Evolutionary conservation across 208 protist species (phyloP), one percentile per base, ranked within the genome.

Genomic region (Trypanosoma congolense): DNA sequence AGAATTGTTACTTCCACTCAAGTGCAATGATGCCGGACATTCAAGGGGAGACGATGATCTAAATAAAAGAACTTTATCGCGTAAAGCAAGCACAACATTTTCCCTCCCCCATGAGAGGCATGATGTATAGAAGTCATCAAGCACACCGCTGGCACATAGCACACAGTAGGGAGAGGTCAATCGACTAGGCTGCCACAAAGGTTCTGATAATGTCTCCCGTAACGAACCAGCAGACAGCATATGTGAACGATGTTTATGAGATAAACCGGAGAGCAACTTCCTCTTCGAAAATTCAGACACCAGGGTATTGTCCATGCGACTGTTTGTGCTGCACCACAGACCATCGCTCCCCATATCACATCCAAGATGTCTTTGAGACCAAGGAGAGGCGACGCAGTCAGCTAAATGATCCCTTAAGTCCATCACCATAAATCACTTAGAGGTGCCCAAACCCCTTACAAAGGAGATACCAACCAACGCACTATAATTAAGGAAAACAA

Each of bases 51-150:
- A 51, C 18, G 56, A 70, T 0, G 75, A 80, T 47, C 77, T 72
- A 48, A 93, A 87, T 8, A 93, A 44, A 19, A 93, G 71, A 30
- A 93, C 58, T 47, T 87, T 68, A 24, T 84, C 59, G 38, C 62
- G 65, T 33, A 93, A 62, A 8, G 75, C 75, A 18, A 93, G 64
- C 0, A 71, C 86, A 33, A 90, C 64, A 56, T 70, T 72, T 16
- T 77, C 58, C 12, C 60, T 58, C 5, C 86, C 86, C 81, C 82
- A 93, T 8, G 86, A 89, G 4, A 93, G 52, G 19, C 66, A 71
- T 18, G 64, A 75, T 9, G 82, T 83, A 67, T 93, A 93, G 56
- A 77, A 93, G 56, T 93, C 86, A 52, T 88, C 79, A 38, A 74
- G 65, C 54, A 87, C 48, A 8, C 77, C 79, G 28, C 68, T 69